These are phyloP conservation scores for Cutaneotrichosporon sp. DNA, from an alignment of 1,284 basidiomycete species.

Conservation along the genomic window DNA sequence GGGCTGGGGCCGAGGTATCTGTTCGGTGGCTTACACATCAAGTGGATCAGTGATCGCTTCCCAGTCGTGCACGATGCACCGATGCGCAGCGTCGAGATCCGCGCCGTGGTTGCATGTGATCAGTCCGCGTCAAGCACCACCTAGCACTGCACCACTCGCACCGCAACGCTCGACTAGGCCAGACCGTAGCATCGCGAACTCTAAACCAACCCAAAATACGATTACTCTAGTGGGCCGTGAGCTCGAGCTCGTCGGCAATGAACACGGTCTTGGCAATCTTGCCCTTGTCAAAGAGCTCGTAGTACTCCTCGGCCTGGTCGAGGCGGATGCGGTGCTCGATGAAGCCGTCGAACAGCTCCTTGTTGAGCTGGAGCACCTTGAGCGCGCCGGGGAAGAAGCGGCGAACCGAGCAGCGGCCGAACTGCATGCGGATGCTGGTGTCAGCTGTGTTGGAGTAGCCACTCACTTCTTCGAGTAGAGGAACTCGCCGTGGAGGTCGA, in stretches of 20 bases:
- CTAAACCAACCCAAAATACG: too few species aligned
- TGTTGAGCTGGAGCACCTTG: constrained; percentile 59
- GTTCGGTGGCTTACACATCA: too few species aligned
- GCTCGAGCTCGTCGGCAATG: constrained; percentile 14
- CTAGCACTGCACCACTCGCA: too few species aligned
- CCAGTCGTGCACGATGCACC: too few species aligned
- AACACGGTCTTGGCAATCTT: constrained; percentile 52
- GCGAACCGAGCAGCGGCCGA: constrained; percentile 79
- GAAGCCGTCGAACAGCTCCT: constrained; percentile 44
- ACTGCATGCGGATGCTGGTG: constrained; percentile 37
- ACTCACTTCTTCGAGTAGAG: neutral
- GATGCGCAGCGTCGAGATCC: too few species aligned
- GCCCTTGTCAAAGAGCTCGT: constrained; percentile 45
- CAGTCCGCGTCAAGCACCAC: too few species aligned
- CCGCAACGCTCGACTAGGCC: too few species aligned
- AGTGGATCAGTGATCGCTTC: too few species aligned
- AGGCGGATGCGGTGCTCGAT: constrained; percentile 45
- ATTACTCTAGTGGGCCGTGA: neutral
- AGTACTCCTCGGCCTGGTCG: constrained; percentile 48
- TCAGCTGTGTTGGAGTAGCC: neutral
- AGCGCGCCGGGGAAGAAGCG: constrained; percentile 70
- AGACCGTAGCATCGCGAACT: too few species aligned
- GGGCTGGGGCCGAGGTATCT: too few species aligned
- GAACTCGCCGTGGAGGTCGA: constrained; percentile 1
- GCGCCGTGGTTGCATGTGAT: too few species aligned